phyloP scores from a whole-genome alignment of 495 filamentous ascomycete genomes.

The Lasiosphaeria hispida region DNA sequence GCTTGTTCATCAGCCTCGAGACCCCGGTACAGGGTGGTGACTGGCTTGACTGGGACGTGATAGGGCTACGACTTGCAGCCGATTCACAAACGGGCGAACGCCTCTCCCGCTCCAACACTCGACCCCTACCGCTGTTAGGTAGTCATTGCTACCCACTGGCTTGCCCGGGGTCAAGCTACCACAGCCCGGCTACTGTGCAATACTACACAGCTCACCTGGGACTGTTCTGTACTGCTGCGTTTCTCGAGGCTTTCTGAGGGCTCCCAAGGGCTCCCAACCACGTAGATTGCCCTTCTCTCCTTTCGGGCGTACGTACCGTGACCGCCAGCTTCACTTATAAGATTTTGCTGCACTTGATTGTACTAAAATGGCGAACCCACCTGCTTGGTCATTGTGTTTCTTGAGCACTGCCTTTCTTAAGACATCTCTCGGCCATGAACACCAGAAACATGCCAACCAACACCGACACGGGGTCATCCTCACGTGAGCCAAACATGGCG shows the following conservation, averaged over 20 bases:
- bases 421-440: not conserved
- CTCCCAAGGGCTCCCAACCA: constrained; percentile 12
- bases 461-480: not conserved
- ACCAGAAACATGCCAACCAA: not conserved
- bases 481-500: constrained; percentile 11
- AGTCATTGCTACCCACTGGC: not conserved
- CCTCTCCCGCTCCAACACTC: not conserved
- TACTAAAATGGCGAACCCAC: not conserved
- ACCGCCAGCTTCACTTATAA: too few species aligned
- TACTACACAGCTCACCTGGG: not conserved
- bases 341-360: too few species aligned
- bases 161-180: not conserved
- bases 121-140: too few species aligned
- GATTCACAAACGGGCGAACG: not conserved
- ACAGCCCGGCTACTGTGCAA: not conserved
- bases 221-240: constrained; percentile 19
- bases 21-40: too few species aligned
- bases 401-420: not conserved
- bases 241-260: constrained; percentile 27
- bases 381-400: too few species aligned
- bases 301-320: not conserved
- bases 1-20: not conserved
- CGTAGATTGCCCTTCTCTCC: not conserved
- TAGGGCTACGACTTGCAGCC: too few species aligned
- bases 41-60: too few species aligned